Base-by-base conservation (phyloP, 768 basidiomycete species). In the Collybia sp. region DNA sequence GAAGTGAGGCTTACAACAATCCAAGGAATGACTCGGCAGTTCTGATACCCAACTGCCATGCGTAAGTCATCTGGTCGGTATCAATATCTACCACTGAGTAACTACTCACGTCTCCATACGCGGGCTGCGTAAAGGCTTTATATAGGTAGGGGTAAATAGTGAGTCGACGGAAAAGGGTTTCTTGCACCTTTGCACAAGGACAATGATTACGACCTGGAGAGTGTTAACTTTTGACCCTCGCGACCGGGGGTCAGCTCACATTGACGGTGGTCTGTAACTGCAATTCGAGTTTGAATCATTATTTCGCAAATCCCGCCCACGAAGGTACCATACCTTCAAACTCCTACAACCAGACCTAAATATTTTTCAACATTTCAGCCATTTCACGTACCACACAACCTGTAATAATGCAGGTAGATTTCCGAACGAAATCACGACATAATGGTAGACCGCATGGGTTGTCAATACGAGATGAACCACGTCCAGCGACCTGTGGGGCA, bases 61-160 rank as follows among this genome's bases (percentile, higher is more conserved):
- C 30, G 33, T 33, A 13, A 16, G 33, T 25, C 12, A 38, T 16
- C 44, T 30, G 33, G 20, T 33, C 36, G 41, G 2, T 13, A 31
- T 12, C 5, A 19, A 12, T 19, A 31, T 33, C 17, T 25, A 25
- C 8, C 4, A 25, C 25, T 25, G 25, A 8, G 13, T 12, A 13
- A 16, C n/a, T 6, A 59, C 60, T 39, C 45, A 65, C 63, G 54
- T 49, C 53, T 62, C 60, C 61, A 65, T 13, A 63, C 53, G 11
- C 63, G 55, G 16, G 59, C 18, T 13, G 61, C 59, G 20, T 65
- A 65, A 31, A 63, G 46, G 32, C 56, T 58, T 19, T n/a, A n/a
- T n/a, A n/a, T n/a, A n/a, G n/a, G 35, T 3, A n/a, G 6, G 35
- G n/a, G 10, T 37, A 10, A n/a, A 6, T 6, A 18, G 17, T 10